phyloP scores from a whole-genome alignment of 1,139 yeast species.

The Suhomyces bokatorum region DNA sequence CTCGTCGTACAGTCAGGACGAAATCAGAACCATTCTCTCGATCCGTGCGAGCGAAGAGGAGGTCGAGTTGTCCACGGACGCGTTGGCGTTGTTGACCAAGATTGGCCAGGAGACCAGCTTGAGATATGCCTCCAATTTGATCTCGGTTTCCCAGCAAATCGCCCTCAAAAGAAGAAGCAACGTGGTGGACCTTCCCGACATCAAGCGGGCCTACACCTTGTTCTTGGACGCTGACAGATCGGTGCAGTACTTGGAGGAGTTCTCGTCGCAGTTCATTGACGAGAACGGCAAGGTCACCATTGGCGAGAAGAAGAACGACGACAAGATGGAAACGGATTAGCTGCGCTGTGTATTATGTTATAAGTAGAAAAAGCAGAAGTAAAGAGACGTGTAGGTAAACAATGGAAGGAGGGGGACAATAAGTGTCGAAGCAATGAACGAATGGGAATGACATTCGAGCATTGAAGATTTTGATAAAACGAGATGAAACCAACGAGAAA shows the following conservation, averaged over 20 bases:
- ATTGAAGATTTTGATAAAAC: neutral
- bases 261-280: conserved; percentile 67
- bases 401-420: too few species aligned
- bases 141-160: conserved; percentile 84
- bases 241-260: conserved; percentile 74
- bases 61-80: conserved; percentile 80
- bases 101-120: conserved; percentile 91
- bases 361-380: conserved; percentile 7
- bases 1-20: conserved; percentile 70
- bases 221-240: conserved; percentile 88
- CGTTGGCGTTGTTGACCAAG: conserved; percentile 84
- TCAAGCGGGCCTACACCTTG: conserved; percentile 82
- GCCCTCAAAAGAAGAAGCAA: conserved; percentile 76
- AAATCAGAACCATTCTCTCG: conserved; percentile 79
- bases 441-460: neutral
- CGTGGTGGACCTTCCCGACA: conserved; percentile 75
- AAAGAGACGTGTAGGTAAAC: neutral
- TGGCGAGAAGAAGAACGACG: conserved; percentile 33
- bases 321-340: conserved; percentile 53
- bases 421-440: too few species aligned
- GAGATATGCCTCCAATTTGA: conserved; percentile 89
- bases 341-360: conserved; percentile 5
- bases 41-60: conserved; percentile 98
- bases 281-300: conserved; percentile 66
- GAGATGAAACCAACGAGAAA: too few species aligned